These are phyloP conservation scores for Neofusicoccum parvum DNA, from an alignment of 2,329 filamentous ascomycete genomes.

Conservation along the genomic window DNA sequence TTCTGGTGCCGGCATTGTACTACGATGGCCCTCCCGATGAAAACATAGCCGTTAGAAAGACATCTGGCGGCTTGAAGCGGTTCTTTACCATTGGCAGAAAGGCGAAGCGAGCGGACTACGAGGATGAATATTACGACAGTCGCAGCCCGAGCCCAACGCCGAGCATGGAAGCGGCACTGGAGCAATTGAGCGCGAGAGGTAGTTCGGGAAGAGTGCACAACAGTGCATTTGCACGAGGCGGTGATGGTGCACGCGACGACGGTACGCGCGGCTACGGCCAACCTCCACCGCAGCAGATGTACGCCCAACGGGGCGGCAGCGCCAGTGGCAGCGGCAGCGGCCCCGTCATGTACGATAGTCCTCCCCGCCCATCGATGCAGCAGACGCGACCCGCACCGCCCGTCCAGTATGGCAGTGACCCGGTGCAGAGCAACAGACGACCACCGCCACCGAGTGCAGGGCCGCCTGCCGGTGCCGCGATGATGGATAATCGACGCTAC, in stretches of 20 bases:
- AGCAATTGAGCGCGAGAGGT: neutral
- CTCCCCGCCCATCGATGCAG: neutral
- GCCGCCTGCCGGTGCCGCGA: conserved; percentile 25
- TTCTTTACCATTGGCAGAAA: conserved; percentile 9
- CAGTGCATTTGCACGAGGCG: neutral
- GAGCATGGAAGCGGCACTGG: neutral
- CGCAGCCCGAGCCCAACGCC: conserved; percentile 7
- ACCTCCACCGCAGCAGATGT: neutral
- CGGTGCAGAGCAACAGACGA: neutral
- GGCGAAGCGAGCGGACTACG: neutral
- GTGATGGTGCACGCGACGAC: neutral
- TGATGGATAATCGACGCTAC: conserved; percentile 24
- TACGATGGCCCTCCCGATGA: conserved; percentile 40
- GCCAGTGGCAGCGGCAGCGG: neutral
- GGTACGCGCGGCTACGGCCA: neutral
- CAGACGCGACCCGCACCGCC: neutral
- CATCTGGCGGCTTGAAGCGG: neutral
- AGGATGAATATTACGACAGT: conserved; percentile 4
- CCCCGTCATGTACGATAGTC: conserved; percentile 2
- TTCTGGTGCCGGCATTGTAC: conserved; percentile 77
- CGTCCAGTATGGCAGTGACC: conserved; percentile 20
- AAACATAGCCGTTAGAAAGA: conserved; percentile 25
- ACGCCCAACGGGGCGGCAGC: neutral
- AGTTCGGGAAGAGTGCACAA: neutral
- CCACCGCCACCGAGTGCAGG: conserved; percentile 10